A percentile compares a stretch with the other conserved stretches of the same genome.
These are phyloP conservation scores for Gyrodon lividus DNA, from an alignment of 768 basidiomycete genomes.

Conservation along the genomic window DNA sequence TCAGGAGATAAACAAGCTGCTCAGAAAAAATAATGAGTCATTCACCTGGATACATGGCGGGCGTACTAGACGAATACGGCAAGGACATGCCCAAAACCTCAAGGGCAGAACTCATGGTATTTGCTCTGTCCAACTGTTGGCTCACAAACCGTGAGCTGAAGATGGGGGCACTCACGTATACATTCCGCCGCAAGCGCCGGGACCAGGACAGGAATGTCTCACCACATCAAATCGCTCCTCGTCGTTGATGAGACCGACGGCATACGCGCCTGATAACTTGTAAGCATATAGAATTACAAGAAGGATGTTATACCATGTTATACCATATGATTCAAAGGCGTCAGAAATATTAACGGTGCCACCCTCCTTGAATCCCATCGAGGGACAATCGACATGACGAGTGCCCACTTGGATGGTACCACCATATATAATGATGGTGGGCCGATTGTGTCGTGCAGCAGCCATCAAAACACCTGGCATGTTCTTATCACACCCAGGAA, in stretches of 20 bases:
- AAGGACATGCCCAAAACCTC: constrained; percentile 86
- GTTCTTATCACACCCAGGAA: constrained; percentile 91
- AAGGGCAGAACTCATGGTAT: constrained; percentile 84
- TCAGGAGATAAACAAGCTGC: neutral
- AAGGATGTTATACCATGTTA: constrained; percentile 2
- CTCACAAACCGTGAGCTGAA: neutral
- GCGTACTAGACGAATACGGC: constrained; percentile 74
- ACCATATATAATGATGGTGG: constrained; percentile 84
- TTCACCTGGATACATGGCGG: constrained; percentile 68
- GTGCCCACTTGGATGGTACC: constrained; percentile 80
- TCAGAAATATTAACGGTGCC: constrained; percentile 83
- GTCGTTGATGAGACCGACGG: constrained; percentile 74
- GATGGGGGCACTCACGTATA: constrained; percentile 54
- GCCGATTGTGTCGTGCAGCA: constrained; percentile 81
- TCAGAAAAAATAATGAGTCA: neutral
- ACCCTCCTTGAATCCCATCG: constrained; percentile 75
- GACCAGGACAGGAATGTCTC: constrained; percentile 79
- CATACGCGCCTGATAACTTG: constrained; percentile 59
- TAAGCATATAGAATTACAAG: neutral
- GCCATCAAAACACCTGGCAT: constrained; percentile 91
- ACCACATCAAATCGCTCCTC: constrained; percentile 84
- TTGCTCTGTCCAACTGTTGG: constrained; percentile 47
- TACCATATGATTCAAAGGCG: constrained; percentile 82
- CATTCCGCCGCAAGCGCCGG: constrained; percentile 88
- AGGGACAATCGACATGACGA: constrained; percentile 77